Conservation (phyloP, 2,329 filamentous ascomycete species). For the Exophiala sideris region DNA sequence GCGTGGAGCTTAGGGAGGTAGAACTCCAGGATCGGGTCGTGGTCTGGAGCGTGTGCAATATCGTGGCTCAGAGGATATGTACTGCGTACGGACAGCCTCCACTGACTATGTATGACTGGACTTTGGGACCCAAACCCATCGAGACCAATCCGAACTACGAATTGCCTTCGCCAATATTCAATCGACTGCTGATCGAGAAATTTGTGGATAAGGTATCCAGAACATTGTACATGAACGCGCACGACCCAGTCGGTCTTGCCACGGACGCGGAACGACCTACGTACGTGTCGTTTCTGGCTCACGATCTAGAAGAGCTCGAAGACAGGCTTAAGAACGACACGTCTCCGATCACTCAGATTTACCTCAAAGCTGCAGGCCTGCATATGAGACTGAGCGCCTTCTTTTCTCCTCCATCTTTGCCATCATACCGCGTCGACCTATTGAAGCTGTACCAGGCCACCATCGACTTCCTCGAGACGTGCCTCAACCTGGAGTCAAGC, state of each 20-base stretch:
- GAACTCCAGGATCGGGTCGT: conserved; percentile 62
- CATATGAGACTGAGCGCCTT: conserved; percentile 50
- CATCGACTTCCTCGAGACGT: conserved; percentile 46
- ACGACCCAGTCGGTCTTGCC: conserved; percentile 52
- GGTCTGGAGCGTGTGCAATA: conserved; percentile 67
- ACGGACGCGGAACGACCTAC: conserved; percentile 44
- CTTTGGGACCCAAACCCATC: conserved; percentile 45
- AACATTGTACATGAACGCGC: conserved; percentile 54
- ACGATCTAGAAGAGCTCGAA: conserved; percentile 51
- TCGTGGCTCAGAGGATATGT: conserved; percentile 64
- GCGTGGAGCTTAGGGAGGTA: conserved; percentile 56
- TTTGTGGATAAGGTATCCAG: conserved; percentile 58
- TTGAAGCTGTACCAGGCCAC: conserved; percentile 46
- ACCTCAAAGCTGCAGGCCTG: conserved; percentile 45
- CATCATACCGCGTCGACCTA: conserved; percentile 46
- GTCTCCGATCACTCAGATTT: conserved; percentile 46
- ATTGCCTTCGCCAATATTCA: conserved; percentile 51
- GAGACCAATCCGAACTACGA: conserved; percentile 44
- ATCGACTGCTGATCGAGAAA: conserved; percentile 55
- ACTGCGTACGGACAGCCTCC: conserved; percentile 68
- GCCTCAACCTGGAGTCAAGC: conserved; percentile 41
- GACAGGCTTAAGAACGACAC: conserved; percentile 46
- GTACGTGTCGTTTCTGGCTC: conserved; percentile 44
- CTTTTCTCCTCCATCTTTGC: conserved; percentile 47
- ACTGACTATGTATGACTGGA: conserved; percentile 60